Percentiles rank a stretch among this genome's conserved stretches.
These are phyloP conservation scores for Blastomyces percursus DNA, from an alignment of 2,329 filamentous ascomycete genomes.

Conservation along the genomic window DNA sequence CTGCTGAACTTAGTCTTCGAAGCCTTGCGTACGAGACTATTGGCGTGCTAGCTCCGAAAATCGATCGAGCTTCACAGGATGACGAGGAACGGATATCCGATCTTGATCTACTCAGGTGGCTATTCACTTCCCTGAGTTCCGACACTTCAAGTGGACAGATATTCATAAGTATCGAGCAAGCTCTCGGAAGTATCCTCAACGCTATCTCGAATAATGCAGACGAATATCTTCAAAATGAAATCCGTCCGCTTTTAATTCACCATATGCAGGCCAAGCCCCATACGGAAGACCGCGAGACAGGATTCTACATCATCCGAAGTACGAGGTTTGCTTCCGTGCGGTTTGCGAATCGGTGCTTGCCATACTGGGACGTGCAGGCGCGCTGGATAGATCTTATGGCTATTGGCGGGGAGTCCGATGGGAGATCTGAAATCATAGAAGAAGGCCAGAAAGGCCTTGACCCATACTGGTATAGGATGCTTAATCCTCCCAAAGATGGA, in stretches of 20 bases:
- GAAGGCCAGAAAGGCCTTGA: conserved; percentile 84
- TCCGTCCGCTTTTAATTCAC: conserved; percentile 51
- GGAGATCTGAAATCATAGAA: conserved; percentile 74
- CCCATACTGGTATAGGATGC: conserved; percentile 58
- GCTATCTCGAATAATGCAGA: conserved; percentile 42
- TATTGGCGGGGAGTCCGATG: conserved; percentile 52
- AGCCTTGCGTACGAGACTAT: conserved; percentile 84
- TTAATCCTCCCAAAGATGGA: conserved; percentile 43
- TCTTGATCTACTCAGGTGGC: conserved; percentile 53
- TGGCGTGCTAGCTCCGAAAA: conserved; percentile 56
- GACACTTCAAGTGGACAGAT: conserved; percentile 64
- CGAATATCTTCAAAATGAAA: conserved; percentile 27
- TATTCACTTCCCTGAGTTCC: conserved; percentile 72
- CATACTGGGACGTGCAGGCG: conserved; percentile 65
- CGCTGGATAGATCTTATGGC: conserved; percentile 86
- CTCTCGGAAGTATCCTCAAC: conserved; percentile 65
- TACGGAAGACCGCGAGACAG: conserved; percentile 29
- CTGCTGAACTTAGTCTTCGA: conserved; percentile 56
- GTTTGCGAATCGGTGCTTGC: conserved; percentile 79
- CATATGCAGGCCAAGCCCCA: conserved; percentile 49
- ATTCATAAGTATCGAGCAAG: conserved; percentile 79
- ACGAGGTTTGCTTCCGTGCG: conserved; percentile 73
- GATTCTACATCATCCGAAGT: conserved; percentile 49
- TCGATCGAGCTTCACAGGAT: conserved; percentile 27
- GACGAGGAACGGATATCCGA: conserved; percentile 34